phyloP scores from a whole-genome alignment of 2,329 filamentous ascomycete genomes.

The Alternaria triticimaculans region DNA sequence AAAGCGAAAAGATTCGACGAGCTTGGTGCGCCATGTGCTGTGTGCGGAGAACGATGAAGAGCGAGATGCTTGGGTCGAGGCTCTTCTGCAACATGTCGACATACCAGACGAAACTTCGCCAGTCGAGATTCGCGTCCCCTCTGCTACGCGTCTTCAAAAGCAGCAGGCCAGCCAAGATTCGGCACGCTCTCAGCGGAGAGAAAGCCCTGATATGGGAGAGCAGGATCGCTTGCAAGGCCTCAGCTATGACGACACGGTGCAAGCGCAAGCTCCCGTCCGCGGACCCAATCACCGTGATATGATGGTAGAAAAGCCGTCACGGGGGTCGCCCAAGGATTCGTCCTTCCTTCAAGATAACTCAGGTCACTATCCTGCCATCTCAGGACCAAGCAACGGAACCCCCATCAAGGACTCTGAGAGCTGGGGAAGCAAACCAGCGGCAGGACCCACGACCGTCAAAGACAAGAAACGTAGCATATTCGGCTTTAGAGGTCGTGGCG shows the following conservation, averaged over 20 bases:
- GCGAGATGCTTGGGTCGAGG: slow-evolving; percentile 92
- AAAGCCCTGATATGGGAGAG: slow-evolving; percentile 49
- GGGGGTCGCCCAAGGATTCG: slow-evolving; percentile 45
- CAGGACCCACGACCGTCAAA: slow-evolving; percentile 64
- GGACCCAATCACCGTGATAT: slow-evolving; percentile 48
- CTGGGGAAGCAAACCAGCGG: slow-evolving; percentile 76
- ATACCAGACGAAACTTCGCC: slow-evolving; percentile 59
- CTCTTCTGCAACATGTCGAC: slow-evolving; percentile 87
- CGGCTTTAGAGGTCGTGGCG: slow-evolving; percentile 68
- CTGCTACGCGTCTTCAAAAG: slow-evolving; percentile 51
- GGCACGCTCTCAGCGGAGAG: slow-evolving; percentile 38
- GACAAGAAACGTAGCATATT: slow-evolving; percentile 80
- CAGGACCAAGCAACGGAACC: slow-evolving; percentile 81
- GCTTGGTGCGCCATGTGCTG: slow-evolving; percentile 88
- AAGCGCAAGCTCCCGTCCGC: slow-evolving; percentile 63
- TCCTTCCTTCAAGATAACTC: slow-evolving; percentile 39
- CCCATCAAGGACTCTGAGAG: slow-evolving; percentile 81
- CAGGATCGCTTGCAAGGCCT: slow-evolving; percentile 53
- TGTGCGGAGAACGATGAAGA: slow-evolving; percentile 95
- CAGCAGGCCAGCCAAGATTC: slow-evolving; percentile 35
- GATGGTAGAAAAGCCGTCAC: slow-evolving; percentile 23
- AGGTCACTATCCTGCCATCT: slow-evolving; percentile 65
- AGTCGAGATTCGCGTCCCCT: slow-evolving; percentile 53
- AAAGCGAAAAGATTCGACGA: slow-evolving; percentile 91
- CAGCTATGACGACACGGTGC: slow-evolving; percentile 64